A percentile compares a stretch with the other conserved stretches of the same genome.
Conservation (phyloP, 257 asterid genomes). For the Apocynum venetum region DNA sequence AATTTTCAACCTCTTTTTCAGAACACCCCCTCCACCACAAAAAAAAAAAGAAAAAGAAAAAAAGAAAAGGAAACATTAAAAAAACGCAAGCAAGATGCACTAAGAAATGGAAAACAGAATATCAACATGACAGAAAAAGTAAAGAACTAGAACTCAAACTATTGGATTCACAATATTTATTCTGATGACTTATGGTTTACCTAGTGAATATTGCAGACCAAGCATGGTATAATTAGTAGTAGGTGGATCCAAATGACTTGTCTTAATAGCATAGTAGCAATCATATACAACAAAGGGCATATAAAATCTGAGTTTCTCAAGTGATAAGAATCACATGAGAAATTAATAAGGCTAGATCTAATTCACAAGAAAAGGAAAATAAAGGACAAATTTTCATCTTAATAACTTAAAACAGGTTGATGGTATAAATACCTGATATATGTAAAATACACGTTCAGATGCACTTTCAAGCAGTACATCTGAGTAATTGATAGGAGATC, state of each 20-base stretch:
- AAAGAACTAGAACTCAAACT: background rate
- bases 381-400: background rate
- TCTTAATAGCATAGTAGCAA: background rate
- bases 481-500: constrained; percentile 91
- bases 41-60: too few relatives aligned
- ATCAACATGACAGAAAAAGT: too few relatives aligned
- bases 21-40: too few relatives aligned
- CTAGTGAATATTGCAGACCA: background rate
- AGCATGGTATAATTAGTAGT: background rate
- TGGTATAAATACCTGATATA: constrained; percentile 63
- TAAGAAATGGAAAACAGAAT: too few relatives aligned
- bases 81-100: too few relatives aligned
- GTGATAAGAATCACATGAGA: background rate
- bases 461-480: constrained; percentile 80
- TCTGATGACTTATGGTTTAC: background rate
- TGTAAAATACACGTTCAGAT: constrained; percentile 84
- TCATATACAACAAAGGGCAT: too few relatives aligned
- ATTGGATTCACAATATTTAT: background rate
- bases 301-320: background rate
- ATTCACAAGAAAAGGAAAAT: background rate
- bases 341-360: background rate
- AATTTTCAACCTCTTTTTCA: background rate
- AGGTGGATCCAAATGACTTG: background rate
- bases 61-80: too few relatives aligned
- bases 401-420: background rate